Percentiles rank a stretch among this genome's conserved stretches.
phyloP scores from a whole-genome alignment of 306 rosid genomes.

The Aeschynomene evenia region DNA sequence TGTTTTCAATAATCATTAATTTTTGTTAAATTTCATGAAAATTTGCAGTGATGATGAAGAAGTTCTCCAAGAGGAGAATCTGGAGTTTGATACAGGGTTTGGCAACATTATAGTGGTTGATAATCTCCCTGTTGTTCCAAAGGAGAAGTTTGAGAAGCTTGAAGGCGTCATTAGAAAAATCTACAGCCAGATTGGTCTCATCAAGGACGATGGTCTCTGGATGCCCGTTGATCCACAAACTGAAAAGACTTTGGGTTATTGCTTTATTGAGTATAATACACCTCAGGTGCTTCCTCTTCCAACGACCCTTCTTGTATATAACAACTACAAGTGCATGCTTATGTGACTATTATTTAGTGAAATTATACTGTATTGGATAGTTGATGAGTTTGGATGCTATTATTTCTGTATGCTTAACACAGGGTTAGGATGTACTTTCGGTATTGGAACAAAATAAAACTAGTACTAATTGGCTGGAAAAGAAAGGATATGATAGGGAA shows the following conservation, averaged over 20 bases:
- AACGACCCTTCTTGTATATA: neutral
- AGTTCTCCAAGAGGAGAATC: constrained; percentile 45
- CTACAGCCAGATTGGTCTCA: constrained; percentile 68
- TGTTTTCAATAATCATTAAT: too few species aligned
- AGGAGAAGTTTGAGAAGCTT: constrained; percentile 69
- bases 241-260: constrained; percentile 62
- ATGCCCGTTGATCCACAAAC: constrained; percentile 70
- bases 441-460: too few species aligned
- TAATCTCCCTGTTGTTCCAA: constrained; percentile 72
- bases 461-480: too few species aligned
- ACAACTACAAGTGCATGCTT: too few species aligned
- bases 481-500: neutral
- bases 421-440: too few species aligned
- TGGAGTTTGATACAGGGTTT: constrained; percentile 68
- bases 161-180: constrained; percentile 71
- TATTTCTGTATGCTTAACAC: neutral
- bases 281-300: constrained; percentile 49
- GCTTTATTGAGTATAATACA: constrained; percentile 69
- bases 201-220: constrained; percentile 76
- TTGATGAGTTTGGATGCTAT: neutral
- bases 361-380: neutral
- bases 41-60: constrained; percentile 71
- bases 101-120: constrained; percentile 71
- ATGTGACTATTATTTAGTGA: neutral
- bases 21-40: neutral